A percentile compares a stretch with the other conserved stretches of the same genome.
These are phyloP conservation scores for Gynostemma pentaphyllum DNA, from an alignment of 306 rosid genomes.

Conservation along the genomic window DNA sequence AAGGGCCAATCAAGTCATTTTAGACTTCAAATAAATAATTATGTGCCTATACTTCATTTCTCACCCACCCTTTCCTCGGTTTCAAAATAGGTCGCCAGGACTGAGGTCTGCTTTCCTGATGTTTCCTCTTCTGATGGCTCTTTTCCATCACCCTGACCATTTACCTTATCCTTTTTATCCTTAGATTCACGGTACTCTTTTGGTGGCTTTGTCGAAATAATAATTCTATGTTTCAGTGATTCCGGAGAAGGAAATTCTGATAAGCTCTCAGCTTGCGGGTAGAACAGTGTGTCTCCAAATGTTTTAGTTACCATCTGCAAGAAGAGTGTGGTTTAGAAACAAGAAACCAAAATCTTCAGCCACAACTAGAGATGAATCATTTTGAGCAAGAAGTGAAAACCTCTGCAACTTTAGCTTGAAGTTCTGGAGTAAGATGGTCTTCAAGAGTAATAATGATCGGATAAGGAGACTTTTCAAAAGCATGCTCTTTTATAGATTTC, in stretches of 20 bases:
- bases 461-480: conserved; percentile 67
- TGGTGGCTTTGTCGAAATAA: conserved; percentile 87
- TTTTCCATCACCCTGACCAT: conserved; percentile 19
- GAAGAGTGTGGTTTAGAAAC: conserved; percentile 8
- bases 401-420: conserved; percentile 85
- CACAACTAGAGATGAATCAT: not conserved
- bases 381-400: conserved; percentile 15
- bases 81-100: conserved; percentile 20
- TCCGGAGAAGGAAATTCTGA: conserved; percentile 83
- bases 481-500: conserved; percentile 73
- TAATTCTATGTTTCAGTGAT: conserved; percentile 45
- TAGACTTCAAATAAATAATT: conserved; percentile 8
- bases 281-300: conserved; percentile 66
- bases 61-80: conserved; percentile 38
- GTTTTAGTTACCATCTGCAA: conserved; percentile 49
- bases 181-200: conserved; percentile 40
- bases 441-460: conserved; percentile 82
- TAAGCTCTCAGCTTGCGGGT: conserved; percentile 39
- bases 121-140: conserved; percentile 36
- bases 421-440: conserved; percentile 71
- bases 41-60: not conserved
- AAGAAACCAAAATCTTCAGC: conserved; percentile 1
- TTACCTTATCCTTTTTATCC: conserved; percentile 28
- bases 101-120: conserved; percentile 14
- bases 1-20: not conserved